phyloP scores from a whole-genome alignment of 1,139 yeast species.

The Yamadazyma dushanensis region DNA sequence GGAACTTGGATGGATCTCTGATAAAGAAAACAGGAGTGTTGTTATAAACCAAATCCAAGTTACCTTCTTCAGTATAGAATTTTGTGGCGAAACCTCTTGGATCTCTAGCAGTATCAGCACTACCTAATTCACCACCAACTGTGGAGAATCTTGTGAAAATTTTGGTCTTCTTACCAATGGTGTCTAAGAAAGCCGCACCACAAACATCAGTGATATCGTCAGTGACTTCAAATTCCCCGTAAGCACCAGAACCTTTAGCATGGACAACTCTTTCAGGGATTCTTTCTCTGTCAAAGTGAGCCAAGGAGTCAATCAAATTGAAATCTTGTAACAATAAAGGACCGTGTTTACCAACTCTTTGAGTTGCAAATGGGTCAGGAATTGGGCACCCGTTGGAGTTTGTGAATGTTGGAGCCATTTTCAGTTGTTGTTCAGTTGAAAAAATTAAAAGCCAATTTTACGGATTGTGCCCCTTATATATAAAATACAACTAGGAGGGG shows the following conservation, averaged over 20 bases:
- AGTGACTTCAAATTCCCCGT: conserved; percentile 77
- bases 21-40: conserved; percentile 88
- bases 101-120: conserved; percentile 86
- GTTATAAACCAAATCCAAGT: conserved; percentile 84
- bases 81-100: conserved; percentile 87
- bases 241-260: conserved; percentile 89
- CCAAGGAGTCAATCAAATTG: conserved; percentile 72
- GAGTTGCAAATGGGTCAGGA: conserved; percentile 68
- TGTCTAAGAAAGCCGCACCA: conserved; percentile 67
- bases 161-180: conserved; percentile 75
- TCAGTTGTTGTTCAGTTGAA: not conserved
- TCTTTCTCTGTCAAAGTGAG: conserved; percentile 86
- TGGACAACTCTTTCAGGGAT: conserved; percentile 90
- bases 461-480: conserved; percentile 10
- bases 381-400: conserved; percentile 77
- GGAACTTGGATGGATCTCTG: conserved; percentile 86
- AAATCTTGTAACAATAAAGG: conserved; percentile 78
- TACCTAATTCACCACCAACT: conserved; percentile 85
- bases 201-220: conserved; percentile 78
- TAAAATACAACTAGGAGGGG: conserved; percentile 10
- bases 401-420: conserved; percentile 51
- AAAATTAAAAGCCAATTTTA: not conserved
- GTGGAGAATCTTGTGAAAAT: conserved; percentile 80
- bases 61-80: conserved; percentile 86
- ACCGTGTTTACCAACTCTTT: conserved; percentile 72